Evolutionary conservation across 1,284 basidiomycete genomes (phyloP), one percentile per base, ranked within the genome.

Genomic region (Mixia osmundae): DNA sequence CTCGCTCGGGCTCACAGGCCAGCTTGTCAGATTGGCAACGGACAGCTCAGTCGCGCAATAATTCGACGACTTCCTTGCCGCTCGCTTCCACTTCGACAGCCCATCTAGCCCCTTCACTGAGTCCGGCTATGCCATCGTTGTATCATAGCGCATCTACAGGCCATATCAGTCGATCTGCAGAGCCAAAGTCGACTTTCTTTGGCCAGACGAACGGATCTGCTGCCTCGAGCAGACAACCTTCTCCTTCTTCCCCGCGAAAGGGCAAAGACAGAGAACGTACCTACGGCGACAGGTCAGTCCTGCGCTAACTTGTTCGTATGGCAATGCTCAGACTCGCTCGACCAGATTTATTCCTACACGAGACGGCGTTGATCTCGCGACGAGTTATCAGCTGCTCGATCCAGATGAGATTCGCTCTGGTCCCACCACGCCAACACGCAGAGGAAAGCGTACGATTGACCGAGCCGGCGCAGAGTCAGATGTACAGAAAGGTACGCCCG

Each of bases 271-370:
- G 27, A 14, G 22, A 35, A 25, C n/a, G n/a, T n/a, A 19, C 34
- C 4, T 45, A 45, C 23, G 44, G 44, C n/a, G 44, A 45, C 36
- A 29, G 44, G 44, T 45, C 14, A 25, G 41, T 29, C 8, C 19
- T 15, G 9, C 25, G 5, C 5, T 16, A 9, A 19, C 5, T 3
- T 14, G 11, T 6, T 3, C 14, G 24, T 27, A 25, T 25, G 12
- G 10, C 24, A 33, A 37, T 26, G 34, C 37, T 41, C 25, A 36
- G 30, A 8, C 8, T 9, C 21, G 12, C 34, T 5, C 29, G 25
- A 3, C 30, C 42, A 63, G 63, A 16, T 67, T 65, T 50, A 66
- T 67, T 33, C 64, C 65, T 6, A 61, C 53, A 28, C 50, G 65
- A 27, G 62, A 65, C 20, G 61, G 58, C 1, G 46, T 55, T 7